These are phyloP conservation scores for Cryptococcus jaspeensis DNA, from an alignment of 1,284 basidiomycete species.

Conservation along the genomic window DNA sequence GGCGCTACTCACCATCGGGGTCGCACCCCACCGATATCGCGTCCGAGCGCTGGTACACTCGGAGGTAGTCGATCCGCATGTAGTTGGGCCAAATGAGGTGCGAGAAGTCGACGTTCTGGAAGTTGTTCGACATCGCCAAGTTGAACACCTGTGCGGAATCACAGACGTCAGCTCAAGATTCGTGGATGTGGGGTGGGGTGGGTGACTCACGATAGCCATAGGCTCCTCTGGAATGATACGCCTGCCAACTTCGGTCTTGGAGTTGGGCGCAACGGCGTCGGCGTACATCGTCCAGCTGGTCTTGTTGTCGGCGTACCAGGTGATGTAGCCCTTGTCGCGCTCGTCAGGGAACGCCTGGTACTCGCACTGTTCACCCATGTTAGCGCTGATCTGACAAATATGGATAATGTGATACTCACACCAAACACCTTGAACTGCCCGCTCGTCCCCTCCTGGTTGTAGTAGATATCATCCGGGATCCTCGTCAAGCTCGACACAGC, in stretches of 20 bases:
- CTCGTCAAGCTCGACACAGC: slow-evolving; percentile 60
- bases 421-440: slow-evolving; percentile 2
- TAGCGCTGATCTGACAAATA: slow-evolving; percentile 31
- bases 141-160: slow-evolving; percentile 30
- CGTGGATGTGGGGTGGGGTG: not conserved
- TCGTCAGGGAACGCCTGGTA: slow-evolving; percentile 63
- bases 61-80: slow-evolving; percentile 53
- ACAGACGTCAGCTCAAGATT: not conserved
- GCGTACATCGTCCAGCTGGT: slow-evolving; percentile 60
- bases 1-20: slow-evolving; percentile 28
- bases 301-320: slow-evolving; percentile 63
- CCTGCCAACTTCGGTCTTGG: slow-evolving; percentile 58
- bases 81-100: slow-evolving; percentile 53
- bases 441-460: slow-evolving; percentile 8
- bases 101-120: slow-evolving; percentile 50
- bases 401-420: slow-evolving; percentile 64
- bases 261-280: slow-evolving; percentile 59
- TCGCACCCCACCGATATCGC: slow-evolving; percentile 46
- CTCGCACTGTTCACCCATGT: slow-evolving; percentile 58
- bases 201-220: slow-evolving; percentile 56
- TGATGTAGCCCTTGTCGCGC: slow-evolving; percentile 60
- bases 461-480: slow-evolving; percentile 57
- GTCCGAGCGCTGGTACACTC: slow-evolving; percentile 55
- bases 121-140: slow-evolving; percentile 49
- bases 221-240: slow-evolving; percentile 77